Base-by-base conservation (phyloP, 495 filamentous ascomycete genomes). In the Trichoderma virens region DNA sequence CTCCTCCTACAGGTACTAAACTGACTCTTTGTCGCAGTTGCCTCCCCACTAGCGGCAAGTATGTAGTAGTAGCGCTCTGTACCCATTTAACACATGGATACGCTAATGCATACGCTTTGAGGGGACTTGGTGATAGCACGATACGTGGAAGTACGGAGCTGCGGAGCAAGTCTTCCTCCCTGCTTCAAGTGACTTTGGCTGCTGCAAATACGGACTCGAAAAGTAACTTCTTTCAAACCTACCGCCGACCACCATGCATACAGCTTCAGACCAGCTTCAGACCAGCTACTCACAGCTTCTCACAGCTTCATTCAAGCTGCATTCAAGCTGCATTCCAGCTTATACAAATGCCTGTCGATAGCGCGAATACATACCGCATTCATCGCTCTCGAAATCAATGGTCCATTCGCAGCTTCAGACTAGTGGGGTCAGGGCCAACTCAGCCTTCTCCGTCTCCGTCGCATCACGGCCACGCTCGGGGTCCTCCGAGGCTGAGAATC, bases 31-130 rank as follows among this genome's bases (percentile, higher is more conserved):
- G n/a, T n/a, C n/a, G n/a, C n/a, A n/a, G n/a, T n/a, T n/a, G n/a
- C n/a, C n/a, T 23, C 25, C 16, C 25, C 11, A 13, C 51, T 56
- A 30, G 51, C 51, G 27, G 18, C 8, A 47, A 23, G 43, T n/a
- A n/a, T n/a, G n/a, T n/a, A n/a, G n/a, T n/a, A n/a, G n/a, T 47
- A 47, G 43, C 20, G 43, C 43, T 47, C 41, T 47, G 43, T 47
- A 47, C 43, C 43, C 43, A 8, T 47, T 23, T 47, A 47, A 2
- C 43, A 47, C 8, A 18, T 47, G 43, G 43, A 47, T 47, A 47
- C 43, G 43, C 43, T 47, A 47, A n/a, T 47, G 43, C 43, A 23
- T 18, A 20, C 16, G 8, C 16, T 47, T 47, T 25, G 1, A 47
- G 8, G n/a, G 1, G 43, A 47, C 7, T 23, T 1, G 43, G n/a